These are phyloP conservation scores for Gamsiella multidivaricata DNA, from an alignment of 192 early-diverging fungal species.

Conservation along the genomic window DNA sequence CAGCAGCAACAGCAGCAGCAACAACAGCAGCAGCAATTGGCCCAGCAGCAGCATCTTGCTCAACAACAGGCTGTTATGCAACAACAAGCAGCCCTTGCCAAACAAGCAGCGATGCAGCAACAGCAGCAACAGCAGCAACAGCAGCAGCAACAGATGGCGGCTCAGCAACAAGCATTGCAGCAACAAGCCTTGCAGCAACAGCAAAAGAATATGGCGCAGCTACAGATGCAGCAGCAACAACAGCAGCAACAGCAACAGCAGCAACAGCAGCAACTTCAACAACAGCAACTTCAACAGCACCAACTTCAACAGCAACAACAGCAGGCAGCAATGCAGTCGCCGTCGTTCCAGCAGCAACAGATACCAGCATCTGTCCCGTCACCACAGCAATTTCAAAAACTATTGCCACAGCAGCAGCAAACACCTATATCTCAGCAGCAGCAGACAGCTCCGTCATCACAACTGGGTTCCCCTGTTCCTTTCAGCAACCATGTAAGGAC, in stretches of 20 bases:
- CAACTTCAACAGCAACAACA: background rate
- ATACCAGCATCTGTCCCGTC: background rate
- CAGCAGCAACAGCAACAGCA: constrained; percentile 13
- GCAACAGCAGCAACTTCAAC: constrained; percentile 11
- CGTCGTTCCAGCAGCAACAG: constrained; percentile 6
- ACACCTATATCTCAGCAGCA: constrained; percentile 1
- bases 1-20: background rate
- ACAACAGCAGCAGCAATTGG: constrained; percentile 27
- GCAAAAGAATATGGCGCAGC: constrained; percentile 16
- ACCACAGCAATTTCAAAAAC: constrained; percentile 19
- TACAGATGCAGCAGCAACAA: constrained; percentile 31
- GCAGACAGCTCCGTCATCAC: background rate
- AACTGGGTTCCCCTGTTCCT: constrained; percentile 33
- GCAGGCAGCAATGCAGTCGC: constrained; percentile 8
- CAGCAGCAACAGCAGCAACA: constrained; percentile 36
- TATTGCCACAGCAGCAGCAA: constrained; percentile 12
- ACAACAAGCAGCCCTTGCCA: constrained; percentile 1
- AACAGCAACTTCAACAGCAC: background rate
- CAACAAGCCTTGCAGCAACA: constrained; percentile 31
- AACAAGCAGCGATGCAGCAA: constrained; percentile 25
- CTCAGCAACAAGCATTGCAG: constrained; percentile 22
- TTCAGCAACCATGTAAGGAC: constrained; percentile 33
- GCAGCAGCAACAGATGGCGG: constrained; percentile 32
- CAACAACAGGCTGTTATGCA: constrained; percentile 17
- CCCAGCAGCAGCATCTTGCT: constrained; percentile 20